A percentile compares a stretch with the other conserved stretches of the same genome.
Conservation (phyloP, 331 rosid species). For the Acacia pycnantha region DNA sequence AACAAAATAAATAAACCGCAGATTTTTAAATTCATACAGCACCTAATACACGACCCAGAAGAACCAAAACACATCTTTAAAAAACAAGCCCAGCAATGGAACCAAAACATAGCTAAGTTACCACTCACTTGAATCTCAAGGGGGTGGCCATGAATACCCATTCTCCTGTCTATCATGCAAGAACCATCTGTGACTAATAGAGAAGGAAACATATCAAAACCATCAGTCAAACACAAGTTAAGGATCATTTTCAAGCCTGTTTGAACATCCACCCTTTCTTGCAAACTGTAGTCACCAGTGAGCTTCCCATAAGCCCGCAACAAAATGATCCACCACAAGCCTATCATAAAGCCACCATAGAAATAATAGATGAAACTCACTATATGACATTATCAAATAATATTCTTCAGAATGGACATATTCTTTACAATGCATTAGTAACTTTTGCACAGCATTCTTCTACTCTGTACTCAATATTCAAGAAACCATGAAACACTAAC, state of each 20-base stretch:
- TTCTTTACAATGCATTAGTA: neutral
- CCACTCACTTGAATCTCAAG: conserved; percentile 93
- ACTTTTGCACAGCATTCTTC: neutral
- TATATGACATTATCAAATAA: conserved; percentile 10
- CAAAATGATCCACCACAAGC: conserved; percentile 97
- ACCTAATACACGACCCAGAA: neutral
- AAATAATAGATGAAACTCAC: conserved; percentile 7
- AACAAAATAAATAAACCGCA: neutral
- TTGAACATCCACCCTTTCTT: conserved; percentile 90
- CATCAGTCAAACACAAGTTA: conserved; percentile 83
- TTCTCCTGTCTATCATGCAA: conserved; percentile 97
- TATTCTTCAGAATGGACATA: neutral
- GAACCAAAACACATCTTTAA: neutral
- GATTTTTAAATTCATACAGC: neutral
- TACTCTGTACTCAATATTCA: neutral
- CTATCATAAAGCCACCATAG: conserved; percentile 40
- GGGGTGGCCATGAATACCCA: conserved; percentile 99
- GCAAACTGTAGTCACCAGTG: conserved; percentile 78
- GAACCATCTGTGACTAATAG: conserved; percentile 97
- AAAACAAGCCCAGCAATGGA: neutral
- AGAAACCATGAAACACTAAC: conserved; percentile 36
- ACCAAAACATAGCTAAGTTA: neutral
- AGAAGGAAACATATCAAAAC: conserved; percentile 97
- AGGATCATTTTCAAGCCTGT: conserved; percentile 93
- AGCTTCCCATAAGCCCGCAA: conserved; percentile 89